Evolutionary conservation across 2,329 filamentous ascomycete genomes (phyloP), one percentile per base, ranked within the genome.

Genomic region (Cryphonectria parasitica): DNA sequence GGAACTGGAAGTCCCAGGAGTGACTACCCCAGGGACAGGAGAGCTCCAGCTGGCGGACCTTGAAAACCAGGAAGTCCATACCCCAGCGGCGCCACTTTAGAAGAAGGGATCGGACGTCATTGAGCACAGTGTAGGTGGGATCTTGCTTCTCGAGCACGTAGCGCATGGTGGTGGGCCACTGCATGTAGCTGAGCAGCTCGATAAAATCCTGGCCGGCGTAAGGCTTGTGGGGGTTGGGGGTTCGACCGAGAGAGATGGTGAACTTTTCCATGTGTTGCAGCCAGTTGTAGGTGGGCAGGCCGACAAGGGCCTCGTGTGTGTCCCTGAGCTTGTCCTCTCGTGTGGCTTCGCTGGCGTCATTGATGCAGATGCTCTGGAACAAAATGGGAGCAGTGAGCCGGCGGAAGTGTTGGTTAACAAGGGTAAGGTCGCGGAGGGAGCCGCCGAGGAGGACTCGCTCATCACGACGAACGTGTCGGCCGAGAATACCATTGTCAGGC

Each of bases 1-100:
- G 64, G 41, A 69, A 69, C 17, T 69, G 67, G 49, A 71, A 71
- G 64, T 71, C 67, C 58, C 58, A 69, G 49, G 34, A 62, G 31
- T 71, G 67, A 17, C 49, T 56, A 8, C 70, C 70, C 49, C 68
- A 61, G 1, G 67, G 67, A 11, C 67, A 68, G 0, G 58, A 69
- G 15, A 71, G 41, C 45, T 71, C 70, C 7, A 71, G 64, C 64
- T 71, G 70, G 39, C 62, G 66, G 49, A 68, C 69, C 13, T 61
- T 64, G 63, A 67, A 67, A 67, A 69, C 66, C n/a, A 54, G 25
- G 22, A 66, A 56, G 15, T 64, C 62, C 36, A 61, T 58, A 2
- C 67, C 70, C 34, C 41, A 41, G 19, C 28, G 49, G 1, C 52
- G 63, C 67, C 67, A 69, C 52, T 60, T 45, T 28, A 61, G 52